Base-by-base conservation (phyloP, 305 asterid genomes). In the Rubia peregrina region DNA sequence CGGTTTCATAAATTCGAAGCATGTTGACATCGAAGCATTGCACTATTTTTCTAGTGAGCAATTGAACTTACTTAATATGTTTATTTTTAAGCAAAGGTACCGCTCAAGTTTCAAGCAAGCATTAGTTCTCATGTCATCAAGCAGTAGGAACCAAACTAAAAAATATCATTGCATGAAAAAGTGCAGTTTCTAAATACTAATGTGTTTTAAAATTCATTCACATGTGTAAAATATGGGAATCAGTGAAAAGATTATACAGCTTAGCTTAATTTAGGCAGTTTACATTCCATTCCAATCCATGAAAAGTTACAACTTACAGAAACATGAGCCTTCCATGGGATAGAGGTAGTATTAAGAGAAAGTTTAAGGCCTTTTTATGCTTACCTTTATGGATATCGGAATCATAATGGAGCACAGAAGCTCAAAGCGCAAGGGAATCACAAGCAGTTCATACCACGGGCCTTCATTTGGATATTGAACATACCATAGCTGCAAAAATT, bases 321-420 rank as follows among this genome's bases (percentile, higher is more conserved):
- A 49, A 49, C 21, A 53, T 7, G 60, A 53, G 22, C 60, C 26
- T n/a, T 53, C 0, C n/a, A 19, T 49, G 56, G 14, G 14, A 4
- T 1, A 1, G 53, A 43, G 49, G 49, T 40, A 38, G 40, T 36
- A 36, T 36, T 36, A 51, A 16, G 38, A 48, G 65, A 62, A 38
- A 56, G 57, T 64, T 64, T 74, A 72, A 55, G 46, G 16, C 69
- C 63, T 68, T 80, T 38, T 65, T 55, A 78, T 62, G 17, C 46
- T 76, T 75, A 91, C 98, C 98, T 94, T 94, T 73, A 94, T 94
- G 72, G 98, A 94, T 80, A 94, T 94, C 73, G 98, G 98, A 79
- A 94, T 94, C 98, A 94, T 94, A 76, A 94, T 94, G 75, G 98
- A 94, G 85, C 98, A 94, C 68, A 94, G 96, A 80, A 94, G 95